Evolutionary conservation across 768 basidiomycete genomes (phyloP).

Genomic region (Pisolithus microcarpus): DNA sequence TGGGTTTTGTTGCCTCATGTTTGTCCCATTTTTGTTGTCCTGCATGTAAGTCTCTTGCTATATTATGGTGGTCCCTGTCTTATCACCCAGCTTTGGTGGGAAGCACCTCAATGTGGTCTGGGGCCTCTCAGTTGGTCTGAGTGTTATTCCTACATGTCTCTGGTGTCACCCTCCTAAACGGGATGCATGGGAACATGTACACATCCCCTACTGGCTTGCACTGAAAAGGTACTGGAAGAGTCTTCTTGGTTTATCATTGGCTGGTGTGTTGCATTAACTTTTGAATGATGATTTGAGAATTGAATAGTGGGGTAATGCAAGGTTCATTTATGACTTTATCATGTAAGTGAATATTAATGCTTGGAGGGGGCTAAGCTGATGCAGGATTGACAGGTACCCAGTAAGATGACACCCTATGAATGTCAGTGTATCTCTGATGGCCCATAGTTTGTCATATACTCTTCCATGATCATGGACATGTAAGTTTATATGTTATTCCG

Average conservation of each 20-base stretch:
- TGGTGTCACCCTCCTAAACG: slow-evolving; percentile 84
- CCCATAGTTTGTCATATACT: slow-evolving; percentile 69
- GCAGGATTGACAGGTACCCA: slow-evolving; percentile 42
- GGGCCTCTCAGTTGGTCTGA: slow-evolving; percentile 80
- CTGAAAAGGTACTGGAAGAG: slow-evolving; percentile 70
- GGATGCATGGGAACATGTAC: slow-evolving; percentile 61
- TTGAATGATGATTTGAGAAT: too few species aligned
- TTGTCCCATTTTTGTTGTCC: slow-evolving; percentile 77
- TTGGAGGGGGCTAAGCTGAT: background rate
- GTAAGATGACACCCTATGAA: slow-evolving; percentile 34
- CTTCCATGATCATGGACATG: slow-evolving; percentile 66
- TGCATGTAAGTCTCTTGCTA: slow-evolving; percentile 63
- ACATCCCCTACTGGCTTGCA: slow-evolving; percentile 70
- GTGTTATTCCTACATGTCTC: slow-evolving; percentile 67
- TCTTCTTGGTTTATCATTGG: slow-evolving; percentile 63
- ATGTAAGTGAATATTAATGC: slow-evolving; percentile 34
- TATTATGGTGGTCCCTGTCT: background rate
- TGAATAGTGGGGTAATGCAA: slow-evolving; percentile 13
- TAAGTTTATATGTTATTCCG: slow-evolving; percentile 20
- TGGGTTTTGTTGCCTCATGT: slow-evolving; percentile 75
- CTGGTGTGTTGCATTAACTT: slow-evolving; percentile 44
- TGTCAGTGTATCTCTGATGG: background rate
- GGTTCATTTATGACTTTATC: slow-evolving; percentile 80
- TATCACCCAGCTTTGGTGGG: slow-evolving; percentile 51
- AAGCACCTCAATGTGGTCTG: slow-evolving; percentile 81